A percentile compares a stretch with the other conserved stretches of the same genome.
Conservation (phyloP, 2,329 filamentous ascomycete genomes). For the Botryosphaeria dothidea region DNA sequence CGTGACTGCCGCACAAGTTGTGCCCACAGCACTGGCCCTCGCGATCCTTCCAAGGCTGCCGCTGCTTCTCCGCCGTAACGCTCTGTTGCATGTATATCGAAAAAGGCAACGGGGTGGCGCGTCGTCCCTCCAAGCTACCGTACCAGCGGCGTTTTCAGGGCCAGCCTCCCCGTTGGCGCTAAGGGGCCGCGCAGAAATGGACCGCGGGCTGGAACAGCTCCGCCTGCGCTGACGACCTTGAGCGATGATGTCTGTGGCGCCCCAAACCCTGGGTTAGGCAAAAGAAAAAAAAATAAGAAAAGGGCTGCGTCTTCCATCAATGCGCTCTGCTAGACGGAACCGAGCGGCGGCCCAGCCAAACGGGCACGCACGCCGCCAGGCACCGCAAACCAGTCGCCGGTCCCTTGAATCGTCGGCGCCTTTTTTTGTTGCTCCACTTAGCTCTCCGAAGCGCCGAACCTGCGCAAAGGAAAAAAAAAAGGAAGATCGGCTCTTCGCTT, state of each 20-base stretch:
- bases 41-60: not conserved
- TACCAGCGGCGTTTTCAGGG: not conserved
- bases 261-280: not conserved
- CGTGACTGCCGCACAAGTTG: not conserved
- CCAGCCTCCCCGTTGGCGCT: not conserved
- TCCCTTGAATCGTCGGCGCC: not conserved
- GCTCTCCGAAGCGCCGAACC: not conserved
- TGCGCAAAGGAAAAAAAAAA: not conserved
- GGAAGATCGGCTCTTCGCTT: constrained; percentile 1
- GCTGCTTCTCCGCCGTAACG: not conserved
- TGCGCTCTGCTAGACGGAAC: not conserved
- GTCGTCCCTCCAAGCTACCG: not conserved
- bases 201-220: constrained; percentile 1
- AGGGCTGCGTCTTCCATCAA: not conserved
- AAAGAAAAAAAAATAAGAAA: not conserved
- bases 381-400: not conserved
- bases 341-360: not conserved
- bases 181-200: not conserved
- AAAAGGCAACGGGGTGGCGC: not conserved
- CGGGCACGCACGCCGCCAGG: not conserved
- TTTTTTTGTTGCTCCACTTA: not conserved
- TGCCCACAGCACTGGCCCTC: no score
- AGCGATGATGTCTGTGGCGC: constrained; percentile 12
- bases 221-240: not conserved
- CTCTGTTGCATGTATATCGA: constrained; percentile 2